Conservation (phyloP, 495 filamentous ascomycete genomes). For the Neurospora pannonica region DNA sequence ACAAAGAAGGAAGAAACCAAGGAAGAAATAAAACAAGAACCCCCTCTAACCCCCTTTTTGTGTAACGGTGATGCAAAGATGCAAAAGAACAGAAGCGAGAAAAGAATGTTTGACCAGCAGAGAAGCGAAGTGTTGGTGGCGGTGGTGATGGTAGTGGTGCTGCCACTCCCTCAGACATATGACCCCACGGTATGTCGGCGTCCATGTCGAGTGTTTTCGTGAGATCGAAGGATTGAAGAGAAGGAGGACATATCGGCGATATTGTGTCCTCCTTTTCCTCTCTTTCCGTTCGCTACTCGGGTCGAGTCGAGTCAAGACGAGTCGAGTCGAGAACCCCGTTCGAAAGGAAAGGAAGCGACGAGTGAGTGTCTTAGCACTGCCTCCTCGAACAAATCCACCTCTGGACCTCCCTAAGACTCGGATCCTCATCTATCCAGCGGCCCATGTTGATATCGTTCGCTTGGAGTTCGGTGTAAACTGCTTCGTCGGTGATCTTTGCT, state of each 20-base stretch:
- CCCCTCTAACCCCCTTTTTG: not conserved
- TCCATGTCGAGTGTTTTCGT: not conserved
- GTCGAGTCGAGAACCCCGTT: not conserved
- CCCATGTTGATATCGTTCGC: slow-evolving; percentile 55
- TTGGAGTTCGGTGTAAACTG: slow-evolving; percentile 55
- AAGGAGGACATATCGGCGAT: not conserved
- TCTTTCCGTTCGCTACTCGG: too few relatives aligned
- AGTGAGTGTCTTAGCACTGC: not conserved
- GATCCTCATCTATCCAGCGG: slow-evolving; percentile 69
- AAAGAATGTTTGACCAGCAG: not conserved
- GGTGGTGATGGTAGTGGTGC: not conserved
- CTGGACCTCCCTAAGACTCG: slow-evolving; percentile 41
- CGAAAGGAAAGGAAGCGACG: too few relatives aligned
- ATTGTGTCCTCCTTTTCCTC: not conserved
- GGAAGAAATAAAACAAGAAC: not conserved
- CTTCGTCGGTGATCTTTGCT: slow-evolving; percentile 55
- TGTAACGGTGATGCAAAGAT: not conserved
- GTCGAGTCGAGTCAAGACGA: not conserved
- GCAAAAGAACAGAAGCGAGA: slow-evolving; percentile 1
- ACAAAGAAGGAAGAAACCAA: not conserved
- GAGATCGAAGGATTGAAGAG: not conserved
- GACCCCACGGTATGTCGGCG: not conserved
- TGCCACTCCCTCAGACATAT: not conserved
- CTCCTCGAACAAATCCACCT: slow-evolving; percentile 40
- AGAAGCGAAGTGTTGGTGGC: not conserved